Conservation (phyloP, 495 filamentous ascomycete species). For the Aspergillus sclerotioniger region DNA sequence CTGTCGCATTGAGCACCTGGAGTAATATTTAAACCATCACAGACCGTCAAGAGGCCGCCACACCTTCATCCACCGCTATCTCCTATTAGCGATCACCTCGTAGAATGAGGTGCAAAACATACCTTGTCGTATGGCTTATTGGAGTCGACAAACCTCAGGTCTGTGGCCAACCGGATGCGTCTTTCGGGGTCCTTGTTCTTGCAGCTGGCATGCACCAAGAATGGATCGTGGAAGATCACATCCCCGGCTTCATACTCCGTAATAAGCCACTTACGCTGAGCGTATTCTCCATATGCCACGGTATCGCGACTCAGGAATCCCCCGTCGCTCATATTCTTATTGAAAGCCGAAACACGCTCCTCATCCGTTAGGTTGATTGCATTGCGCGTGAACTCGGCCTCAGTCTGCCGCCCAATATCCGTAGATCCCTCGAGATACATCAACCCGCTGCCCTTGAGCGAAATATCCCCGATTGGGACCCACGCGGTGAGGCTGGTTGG, state of each 20-base stretch:
- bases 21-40: neutral
- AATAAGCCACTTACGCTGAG: slow-evolving; percentile 13
- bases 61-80: slow-evolving; percentile 26
- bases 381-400: slow-evolving; percentile 33
- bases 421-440: slow-evolving; percentile 45
- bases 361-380: slow-evolving; percentile 33
- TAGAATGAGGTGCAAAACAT: neutral
- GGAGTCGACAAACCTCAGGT: slow-evolving; percentile 33
- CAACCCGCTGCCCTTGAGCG: slow-evolving; percentile 43
- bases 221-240: slow-evolving; percentile 56
- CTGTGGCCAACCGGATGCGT: slow-evolving; percentile 49
- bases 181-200: slow-evolving; percentile 48
- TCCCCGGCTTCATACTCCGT: slow-evolving; percentile 51
- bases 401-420: slow-evolving; percentile 28
- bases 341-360: slow-evolving; percentile 24
- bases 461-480: slow-evolving; percentile 49
- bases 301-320: slow-evolving; percentile 18
- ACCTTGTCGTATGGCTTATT: slow-evolving; percentile 17
- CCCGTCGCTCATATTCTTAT: slow-evolving; percentile 8
- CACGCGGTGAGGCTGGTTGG: slow-evolving; percentile 46
- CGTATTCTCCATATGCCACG: slow-evolving; percentile 6
- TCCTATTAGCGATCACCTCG: no score
- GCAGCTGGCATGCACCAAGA: slow-evolving; percentile 46
- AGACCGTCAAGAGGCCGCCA: slow-evolving; percentile 27
- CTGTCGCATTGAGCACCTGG: no score